These are phyloP conservation scores for Chrysosphaeria jannelii DNA, from an alignment of 2,329 filamentous ascomycete genomes.

Conservation along the genomic window DNA sequence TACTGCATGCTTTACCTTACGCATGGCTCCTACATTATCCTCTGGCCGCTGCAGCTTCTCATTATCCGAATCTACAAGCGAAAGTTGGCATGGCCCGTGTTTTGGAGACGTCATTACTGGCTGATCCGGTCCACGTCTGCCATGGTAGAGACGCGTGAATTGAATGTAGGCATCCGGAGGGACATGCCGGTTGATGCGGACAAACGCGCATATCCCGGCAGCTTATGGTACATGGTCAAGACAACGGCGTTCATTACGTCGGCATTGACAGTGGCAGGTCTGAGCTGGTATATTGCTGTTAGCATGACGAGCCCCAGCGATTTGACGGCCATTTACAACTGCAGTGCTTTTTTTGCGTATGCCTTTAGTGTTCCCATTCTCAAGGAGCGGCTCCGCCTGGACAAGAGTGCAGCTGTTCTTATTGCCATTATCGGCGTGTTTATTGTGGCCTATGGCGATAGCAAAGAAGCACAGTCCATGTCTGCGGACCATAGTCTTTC, in stretches of 20 bases:
- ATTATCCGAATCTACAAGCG: constrained; percentile 56
- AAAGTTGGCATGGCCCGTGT: constrained; percentile 48
- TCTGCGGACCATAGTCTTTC: constrained; percentile 11
- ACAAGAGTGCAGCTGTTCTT: constrained; percentile 63
- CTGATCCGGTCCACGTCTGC: constrained; percentile 25
- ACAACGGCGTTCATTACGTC: constrained; percentile 61
- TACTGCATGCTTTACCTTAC: constrained; percentile 99
- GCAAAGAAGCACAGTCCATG: constrained; percentile 2
- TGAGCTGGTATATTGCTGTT: constrained; percentile 89
- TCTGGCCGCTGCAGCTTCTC: constrained; percentile 65
- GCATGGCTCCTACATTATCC: constrained; percentile 70
- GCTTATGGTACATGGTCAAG: constrained; percentile 32
- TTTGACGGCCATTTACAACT: constrained; percentile 96
- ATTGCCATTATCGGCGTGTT: constrained; percentile 75
- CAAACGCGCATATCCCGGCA: no score
- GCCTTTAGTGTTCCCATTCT: constrained; percentile 81
- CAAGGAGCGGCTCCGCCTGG: constrained; percentile 51
- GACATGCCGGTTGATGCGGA: not conserved
- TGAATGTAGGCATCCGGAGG: constrained; percentile 15
- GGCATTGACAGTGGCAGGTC: constrained; percentile 64
- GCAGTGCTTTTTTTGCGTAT: constrained; percentile 94
- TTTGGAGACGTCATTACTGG: constrained; percentile 40
- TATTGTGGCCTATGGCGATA: constrained; percentile 79
- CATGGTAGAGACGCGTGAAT: constrained; percentile 59
- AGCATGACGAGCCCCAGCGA: constrained; percentile 80